phyloP scores from a whole-genome alignment of 2,329 filamentous ascomycete genomes.

The Pyrenochaeta sp. region DNA sequence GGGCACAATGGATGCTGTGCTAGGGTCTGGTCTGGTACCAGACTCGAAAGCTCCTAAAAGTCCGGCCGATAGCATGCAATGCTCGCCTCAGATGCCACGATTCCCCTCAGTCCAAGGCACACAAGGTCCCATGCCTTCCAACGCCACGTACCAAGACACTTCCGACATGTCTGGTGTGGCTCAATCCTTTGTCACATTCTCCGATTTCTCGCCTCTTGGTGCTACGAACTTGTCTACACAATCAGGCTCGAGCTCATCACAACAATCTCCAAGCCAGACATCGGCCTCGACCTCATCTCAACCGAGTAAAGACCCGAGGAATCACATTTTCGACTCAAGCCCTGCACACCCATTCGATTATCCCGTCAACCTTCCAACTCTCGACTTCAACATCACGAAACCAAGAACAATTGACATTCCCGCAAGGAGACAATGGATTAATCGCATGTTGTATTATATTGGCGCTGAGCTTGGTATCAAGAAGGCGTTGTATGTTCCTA shows the following conservation, averaged over 20 bases:
- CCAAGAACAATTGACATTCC: conserved; percentile 27
- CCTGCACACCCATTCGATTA: conserved; percentile 29
- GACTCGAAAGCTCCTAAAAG: conserved; percentile 19
- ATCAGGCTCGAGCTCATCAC: too few species aligned
- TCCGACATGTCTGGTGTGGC: too few species aligned
- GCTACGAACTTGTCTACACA: too few species aligned
- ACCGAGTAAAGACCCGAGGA: conserved; percentile 8
- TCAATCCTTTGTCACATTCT: too few species aligned
- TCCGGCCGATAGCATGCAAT: conserved; percentile 3
- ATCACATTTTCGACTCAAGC: conserved; percentile 31
- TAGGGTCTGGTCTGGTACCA: conserved; percentile 33
- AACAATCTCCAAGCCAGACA: background rate
- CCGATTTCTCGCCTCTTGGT: too few species aligned
- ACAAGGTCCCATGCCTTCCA: background rate
- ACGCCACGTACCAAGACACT: background rate
- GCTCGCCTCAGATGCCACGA: conserved; percentile 1
- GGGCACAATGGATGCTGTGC: conserved; percentile 34
- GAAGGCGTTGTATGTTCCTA: conserved; percentile 34
- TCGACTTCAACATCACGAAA: conserved; percentile 14
- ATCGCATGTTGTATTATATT: conserved; percentile 32
- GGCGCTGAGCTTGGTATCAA: conserved; percentile 34
- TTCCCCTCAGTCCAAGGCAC: conserved; percentile 2
- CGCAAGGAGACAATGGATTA: conserved; percentile 34
- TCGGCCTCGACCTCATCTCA: background rate
- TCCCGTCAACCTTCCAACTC: conserved; percentile 9